Conservation (phyloP, 768 basidiomycete species). For the Collybiopsis confluens region DNA sequence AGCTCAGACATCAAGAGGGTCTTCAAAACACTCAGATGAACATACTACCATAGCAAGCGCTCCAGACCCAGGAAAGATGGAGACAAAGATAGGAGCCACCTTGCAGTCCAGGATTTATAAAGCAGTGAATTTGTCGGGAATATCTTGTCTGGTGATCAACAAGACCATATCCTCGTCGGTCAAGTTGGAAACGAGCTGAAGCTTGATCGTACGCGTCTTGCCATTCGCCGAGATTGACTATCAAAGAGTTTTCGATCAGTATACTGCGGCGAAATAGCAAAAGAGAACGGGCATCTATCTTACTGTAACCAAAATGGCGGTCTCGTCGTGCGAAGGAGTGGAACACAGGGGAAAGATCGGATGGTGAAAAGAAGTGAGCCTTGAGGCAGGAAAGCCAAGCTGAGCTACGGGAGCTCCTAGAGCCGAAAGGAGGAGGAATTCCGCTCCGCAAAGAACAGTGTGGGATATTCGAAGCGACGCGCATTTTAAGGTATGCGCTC, state of each 20-base stretch:
- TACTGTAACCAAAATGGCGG: not conserved
- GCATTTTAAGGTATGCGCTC: too few relatives aligned
- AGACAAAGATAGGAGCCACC: not conserved
- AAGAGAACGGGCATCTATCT: not conserved
- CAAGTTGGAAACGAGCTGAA: not conserved
- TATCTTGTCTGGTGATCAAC: conserved; percentile 1
- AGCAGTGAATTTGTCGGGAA: not conserved
- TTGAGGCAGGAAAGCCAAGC: too few relatives aligned
- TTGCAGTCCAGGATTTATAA: not conserved
- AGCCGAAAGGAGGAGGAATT: too few relatives aligned
- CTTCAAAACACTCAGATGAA: too few relatives aligned
- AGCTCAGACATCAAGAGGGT: too few relatives aligned
- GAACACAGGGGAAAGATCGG: too few relatives aligned
- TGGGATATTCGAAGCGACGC: too few relatives aligned
- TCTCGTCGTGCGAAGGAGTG: not conserved
- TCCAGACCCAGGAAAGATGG: not conserved
- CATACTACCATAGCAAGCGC: not conserved
- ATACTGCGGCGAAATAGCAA: not conserved
- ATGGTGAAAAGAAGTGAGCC: too few relatives aligned
- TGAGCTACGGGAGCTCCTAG: too few relatives aligned
- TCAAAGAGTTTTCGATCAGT: not conserved
- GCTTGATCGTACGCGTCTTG: not conserved
- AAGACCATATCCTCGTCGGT: not conserved
- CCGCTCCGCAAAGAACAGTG: too few relatives aligned
- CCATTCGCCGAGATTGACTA: not conserved